Base-by-base conservation (phyloP, 2,329 filamentous ascomycete genomes). In the Hypoxylon sp. region DNA sequence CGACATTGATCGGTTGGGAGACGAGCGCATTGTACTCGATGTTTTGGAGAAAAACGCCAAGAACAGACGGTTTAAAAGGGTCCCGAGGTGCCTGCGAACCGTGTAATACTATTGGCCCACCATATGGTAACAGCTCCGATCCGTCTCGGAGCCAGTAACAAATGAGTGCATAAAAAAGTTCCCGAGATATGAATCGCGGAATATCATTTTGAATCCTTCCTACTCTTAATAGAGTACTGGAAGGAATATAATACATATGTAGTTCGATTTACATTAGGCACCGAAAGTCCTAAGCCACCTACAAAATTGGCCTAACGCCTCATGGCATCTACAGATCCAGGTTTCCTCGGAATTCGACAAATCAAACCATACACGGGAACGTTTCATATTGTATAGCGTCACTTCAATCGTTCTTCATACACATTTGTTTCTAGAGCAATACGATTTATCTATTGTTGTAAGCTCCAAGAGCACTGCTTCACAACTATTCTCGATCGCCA, bases 81-180 rank as follows among this genome's bases (percentile, higher is more conserved):
- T n/a, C 14, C 61, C 54, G 58, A 53, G 59, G 6, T 26, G 14
- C 35, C 24, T 8, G 55, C 9, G n/a, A 59, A 58, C 54, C 33
- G 59, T 76, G 71, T 74, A 68, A 67, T 71, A 29, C 75, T 69
- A 80, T 80, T 79, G 77, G 77, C 24, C 66, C 48, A 58, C 50
- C 22, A 1, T 22, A 13, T 13, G 35, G 10, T 8, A 13, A 60
- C 68, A 73, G 52, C 64, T 77, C 77, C 77, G 75, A 77, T 46
- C 24, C 57, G 52, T 9, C 53, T 78, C 77, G 76, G 77, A 70
- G 67, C 53, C 48, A 66, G 57, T 44, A 47, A 35, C 46, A 13
- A 1, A 6, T 57, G 5, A 26, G 59, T 53, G n/a, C 13, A 47
- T 29, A 59, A 60, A 33, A 11, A 3, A 47, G 33, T 4, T 33